Evolutionary conservation across 352 stramenopile species (phyloP), one percentile per base, ranked within the genome.

Genomic region (Pythium grandisporangium): DNA sequence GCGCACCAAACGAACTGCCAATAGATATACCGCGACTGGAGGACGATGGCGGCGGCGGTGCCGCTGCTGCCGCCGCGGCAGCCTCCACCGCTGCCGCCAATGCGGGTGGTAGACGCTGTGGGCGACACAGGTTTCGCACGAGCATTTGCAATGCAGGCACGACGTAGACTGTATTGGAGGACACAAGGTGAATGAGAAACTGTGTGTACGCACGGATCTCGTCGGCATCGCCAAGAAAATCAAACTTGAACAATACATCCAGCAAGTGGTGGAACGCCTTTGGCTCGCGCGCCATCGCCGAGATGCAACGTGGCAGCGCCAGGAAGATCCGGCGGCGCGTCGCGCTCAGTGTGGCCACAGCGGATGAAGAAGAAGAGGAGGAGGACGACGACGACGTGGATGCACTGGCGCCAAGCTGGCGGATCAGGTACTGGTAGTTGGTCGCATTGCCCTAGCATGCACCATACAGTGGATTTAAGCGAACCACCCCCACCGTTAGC

Each of bases 71-170:
- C 42, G 6, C 14, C 10, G 33, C 16, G 8, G 40, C 29, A 17
- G 44, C 26, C 8, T 40, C 47, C 34, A 35, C 23, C 19, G 53
- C 43, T 10, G 48, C 52, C 44, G 51, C 42, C 13, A 80, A 51
- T 4, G 62, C 55, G 1, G 59, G 58, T 11, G 66, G 61, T 13
- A 84, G 48, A 27, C 77, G 49, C 46, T 70, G 62, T 12, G 69
- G 73, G 5, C 64, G 69, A 21, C 66, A 68, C 36, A 93, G 47
- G 34, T 82, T 89, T 7, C 80, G 74, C 46, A 85, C 61, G 23
- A 93, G 74, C 77, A 88, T 90, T 53, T 90, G 77, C 35, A 93
- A 60, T 46, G 75, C 69, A 11, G 80, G 80, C 23, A 87, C 51
- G 34, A 90, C 74, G 51, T 85, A 93, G 4, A 87, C 68, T 0